Percentiles rank a stretch among this genome's conserved stretches.
phyloP scores from a whole-genome alignment of 176 grass and related monocot genomes.

The barley (Hordeum vulgare) region MorexV3_pseudomolecules_assembly NC_058524.1:406963096-406963595 shows the following conservation, averaged over 20 bases:
- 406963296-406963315: neutral
- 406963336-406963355: neutral
- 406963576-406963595: too few species aligned
- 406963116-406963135: slow-evolving; percentile 16
- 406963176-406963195: slow-evolving; percentile 62
- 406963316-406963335: neutral
- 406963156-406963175: slow-evolving; percentile 58
- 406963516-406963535: too few species aligned
- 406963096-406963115: slow-evolving; percentile 37
- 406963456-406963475: too few species aligned
- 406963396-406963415: too few species aligned
- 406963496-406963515: too few species aligned
- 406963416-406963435: too few species aligned
- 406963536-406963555: too few species aligned
- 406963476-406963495: too few species aligned
- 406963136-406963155: slow-evolving; percentile 50
- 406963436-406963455: too few species aligned
- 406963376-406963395: neutral
- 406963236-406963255: neutral
- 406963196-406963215: slow-evolving; percentile 74
- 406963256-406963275: slow-evolving; percentile 18
- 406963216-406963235: neutral
- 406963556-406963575: too few species aligned
- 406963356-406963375: neutral
- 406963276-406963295: neutral